Base-by-base conservation (phyloP, 2,329 filamentous ascomycete species). In the Penicillium sp. region DNA sequence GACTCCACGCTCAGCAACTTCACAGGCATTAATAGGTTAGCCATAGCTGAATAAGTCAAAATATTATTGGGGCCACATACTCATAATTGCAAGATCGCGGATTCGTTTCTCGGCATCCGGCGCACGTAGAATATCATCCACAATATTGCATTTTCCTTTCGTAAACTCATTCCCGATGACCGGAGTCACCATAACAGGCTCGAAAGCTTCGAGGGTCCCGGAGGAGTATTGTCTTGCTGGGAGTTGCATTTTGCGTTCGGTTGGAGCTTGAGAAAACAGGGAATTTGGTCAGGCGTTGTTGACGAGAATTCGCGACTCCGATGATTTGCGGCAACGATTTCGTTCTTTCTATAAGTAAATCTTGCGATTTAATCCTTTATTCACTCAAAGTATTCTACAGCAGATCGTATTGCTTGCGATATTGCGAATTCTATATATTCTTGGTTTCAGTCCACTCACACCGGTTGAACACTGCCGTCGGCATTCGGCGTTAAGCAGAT, bases 1-100 rank as follows among this genome's bases (percentile, higher is more conserved):
- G 3, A 82, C 78, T 11, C 79, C 78, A 13, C 79, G 73, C 56
- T 79, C 73, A 8, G 78, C 80, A 42, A 81, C 79, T 78, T 49
- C 5, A 23, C 6, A 19, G 3, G n/a, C 5, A 40, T 4, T 14
- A 4, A 6, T 36, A 18, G 5, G 16, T 31, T 31, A 45, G 13
- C 34, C 5, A 14, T 5, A 3, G 16, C 1, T 16, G 1, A 49
- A 1, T 14, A 9, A 1, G 1, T 3, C 23, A n/a, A n/a, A 11
- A 19, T 14, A 5, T 36, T 3, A 10, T 1, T 7, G 13, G 13
- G 11, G 3, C 2, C 8, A n/a, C 42, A 37, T 51, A 67, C 66
- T 54, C 13, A 62, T 68, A 18, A 67, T 66, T 7, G 67, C 66
- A n/a, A 69, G 55, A 31, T 69, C 67, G 18, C 64, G 59, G 21